Percentiles rank a stretch among this genome's conserved stretches.
Evolutionary conservation across 441 rosid species (phyloP).

Genomic region (Rhodomyrtus psidioides): DNA sequence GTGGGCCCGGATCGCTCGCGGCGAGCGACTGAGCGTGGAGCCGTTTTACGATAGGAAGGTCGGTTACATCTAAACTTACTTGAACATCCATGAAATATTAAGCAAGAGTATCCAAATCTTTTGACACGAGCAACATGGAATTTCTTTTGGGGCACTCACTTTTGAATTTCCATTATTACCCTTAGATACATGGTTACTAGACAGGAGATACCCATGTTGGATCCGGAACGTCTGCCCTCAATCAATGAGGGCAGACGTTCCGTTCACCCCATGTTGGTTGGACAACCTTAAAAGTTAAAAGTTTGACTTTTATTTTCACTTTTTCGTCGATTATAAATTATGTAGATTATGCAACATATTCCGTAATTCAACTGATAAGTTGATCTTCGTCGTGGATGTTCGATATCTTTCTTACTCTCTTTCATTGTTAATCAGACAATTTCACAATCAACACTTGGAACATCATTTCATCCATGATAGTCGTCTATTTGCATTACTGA

Average conservation of each 20-base stretch:
- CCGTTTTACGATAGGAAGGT: conserved; percentile 24
- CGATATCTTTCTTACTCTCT: not conserved
- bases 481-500: not conserved
- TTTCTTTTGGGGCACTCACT: not conserved
- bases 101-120: too few species aligned
- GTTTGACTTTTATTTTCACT: not conserved
- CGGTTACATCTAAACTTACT: not conserved
- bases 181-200: too few species aligned
- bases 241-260: too few species aligned
- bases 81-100: not conserved
- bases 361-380: not conserved
- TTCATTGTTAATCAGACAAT: not conserved
- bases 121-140: too few species aligned
- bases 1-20: conserved; percentile 44
- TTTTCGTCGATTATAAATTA: not conserved
- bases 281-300: not conserved
- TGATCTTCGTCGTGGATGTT: not conserved
- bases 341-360: not conserved
- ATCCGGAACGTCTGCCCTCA: too few species aligned
- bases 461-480: not conserved
- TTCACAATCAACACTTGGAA: not conserved
- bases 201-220: too few species aligned
- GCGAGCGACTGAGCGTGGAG: conserved; percentile 13
- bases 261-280: too few species aligned
- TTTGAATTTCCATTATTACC: not conserved